These are phyloP conservation scores for Populus ilicifolia DNA, from an alignment of 345 rosid species.

Conservation along the genomic window DNA sequence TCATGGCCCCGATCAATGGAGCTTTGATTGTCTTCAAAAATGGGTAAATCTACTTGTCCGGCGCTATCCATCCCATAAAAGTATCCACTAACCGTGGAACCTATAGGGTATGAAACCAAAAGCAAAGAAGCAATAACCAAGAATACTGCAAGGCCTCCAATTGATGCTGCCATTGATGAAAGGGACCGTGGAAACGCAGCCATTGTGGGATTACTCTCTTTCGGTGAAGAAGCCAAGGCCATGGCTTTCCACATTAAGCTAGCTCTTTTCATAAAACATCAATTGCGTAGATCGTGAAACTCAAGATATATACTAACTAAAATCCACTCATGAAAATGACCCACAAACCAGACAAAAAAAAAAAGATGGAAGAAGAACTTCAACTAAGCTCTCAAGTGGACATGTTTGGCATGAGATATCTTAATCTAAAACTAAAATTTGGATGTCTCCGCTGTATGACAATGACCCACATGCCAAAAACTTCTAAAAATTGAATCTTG, in stretches of 20 bases:
- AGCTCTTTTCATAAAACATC: not conserved
- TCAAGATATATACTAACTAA: not conserved
- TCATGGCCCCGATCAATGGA: conserved; percentile 2
- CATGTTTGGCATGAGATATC: not conserved
- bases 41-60: conserved; percentile 27
- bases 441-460: not conserved
- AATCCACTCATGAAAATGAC: not conserved
- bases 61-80: conserved; percentile 54
- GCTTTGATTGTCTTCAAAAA: conserved; percentile 14
- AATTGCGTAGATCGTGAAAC: not conserved
- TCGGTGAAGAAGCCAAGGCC: conserved; percentile 50
- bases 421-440: not conserved
- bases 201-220: conserved; percentile 26
- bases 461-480: conserved; percentile 4
- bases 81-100: conserved; percentile 50
- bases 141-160: conserved; percentile 64
- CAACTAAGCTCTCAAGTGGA: not conserved
- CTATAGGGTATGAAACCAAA: conserved; percentile 51
- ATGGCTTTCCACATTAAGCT: conserved; percentile 31
- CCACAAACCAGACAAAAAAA: no score
- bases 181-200: conserved; percentile 53
- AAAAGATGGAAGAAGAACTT: no score
- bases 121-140: conserved; percentile 63
- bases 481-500: not conserved
- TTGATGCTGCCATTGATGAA: conserved; percentile 48